phyloP scores from a whole-genome alignment of 768 basidiomycete species.

The Trametes maxima region DNA sequence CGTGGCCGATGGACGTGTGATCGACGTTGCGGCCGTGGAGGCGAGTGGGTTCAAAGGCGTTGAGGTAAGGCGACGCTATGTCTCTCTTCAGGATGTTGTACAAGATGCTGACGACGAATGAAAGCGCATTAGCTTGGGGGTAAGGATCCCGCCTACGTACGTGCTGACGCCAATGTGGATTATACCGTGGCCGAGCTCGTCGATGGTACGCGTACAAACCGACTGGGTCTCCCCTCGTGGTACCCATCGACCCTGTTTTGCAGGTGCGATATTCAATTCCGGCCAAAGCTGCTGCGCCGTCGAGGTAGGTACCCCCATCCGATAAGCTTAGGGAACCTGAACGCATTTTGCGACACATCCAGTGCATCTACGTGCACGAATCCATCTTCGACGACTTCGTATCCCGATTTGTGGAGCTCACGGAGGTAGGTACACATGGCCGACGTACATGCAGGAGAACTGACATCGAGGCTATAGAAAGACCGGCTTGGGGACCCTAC shows the following conservation, averaged over 20 bases:
- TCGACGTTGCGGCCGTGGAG: conserved; percentile 68
- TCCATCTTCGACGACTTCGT: conserved; percentile 81
- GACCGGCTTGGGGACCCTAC: conserved; percentile 91
- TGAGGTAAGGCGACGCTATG: conserved; percentile 53
- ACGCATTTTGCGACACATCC: neutral
- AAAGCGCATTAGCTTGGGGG: conserved; percentile 72
- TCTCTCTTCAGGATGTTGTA: neutral
- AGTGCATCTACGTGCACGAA: conserved; percentile 95
- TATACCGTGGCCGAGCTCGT: conserved; percentile 87
- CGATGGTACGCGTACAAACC: conserved; percentile 60
- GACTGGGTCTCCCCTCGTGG: neutral
- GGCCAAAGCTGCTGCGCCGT: conserved; percentile 96
- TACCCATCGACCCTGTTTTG: neutral
- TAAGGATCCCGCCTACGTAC: conserved; percentile 96
- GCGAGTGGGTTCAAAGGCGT: conserved; percentile 83
- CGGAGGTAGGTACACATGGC: conserved; percentile 50
- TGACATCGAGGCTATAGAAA: conserved; percentile 41
- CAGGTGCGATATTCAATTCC: conserved; percentile 94
- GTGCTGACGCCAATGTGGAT: conserved; percentile 80
- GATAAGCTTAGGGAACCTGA: neutral
- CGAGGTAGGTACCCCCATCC: conserved; percentile 55
- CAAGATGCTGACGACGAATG: neutral
- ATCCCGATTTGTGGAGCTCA: conserved; percentile 65
- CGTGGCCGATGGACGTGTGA: conserved; percentile 73
- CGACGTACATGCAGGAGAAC: neutral